Evolutionary conservation across 495 filamentous ascomycete species (phyloP).

Genomic region (Aspergillus biplanus): DNA sequence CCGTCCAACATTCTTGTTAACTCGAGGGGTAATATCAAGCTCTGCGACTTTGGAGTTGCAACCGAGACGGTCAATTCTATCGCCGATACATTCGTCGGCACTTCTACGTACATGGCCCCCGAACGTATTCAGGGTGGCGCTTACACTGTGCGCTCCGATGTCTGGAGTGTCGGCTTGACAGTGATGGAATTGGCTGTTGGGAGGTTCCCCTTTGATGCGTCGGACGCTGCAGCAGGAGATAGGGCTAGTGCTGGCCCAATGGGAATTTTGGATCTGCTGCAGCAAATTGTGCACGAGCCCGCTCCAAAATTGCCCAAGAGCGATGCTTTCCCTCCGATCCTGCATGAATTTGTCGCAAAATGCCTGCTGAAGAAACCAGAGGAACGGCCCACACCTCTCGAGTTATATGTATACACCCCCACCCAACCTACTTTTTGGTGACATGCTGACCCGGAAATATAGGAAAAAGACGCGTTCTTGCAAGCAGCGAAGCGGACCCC

Average conservation of each 20-base stretch:
- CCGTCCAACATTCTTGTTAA: constrained; percentile 97
- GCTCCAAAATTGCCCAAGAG: constrained; percentile 93
- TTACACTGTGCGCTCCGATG: constrained; percentile 97
- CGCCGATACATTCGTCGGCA: constrained; percentile 96
- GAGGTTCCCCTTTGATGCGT: constrained; percentile 88
- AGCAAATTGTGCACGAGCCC: constrained; percentile 97
- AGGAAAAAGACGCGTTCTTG: constrained; percentile 92
- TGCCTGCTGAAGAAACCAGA: constrained; percentile 89
- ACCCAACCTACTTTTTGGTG: constrained; percentile 10
- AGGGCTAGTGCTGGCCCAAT: constrained; percentile 75
- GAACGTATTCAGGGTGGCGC: constrained; percentile 95
- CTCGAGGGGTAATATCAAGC: constrained; percentile 90
- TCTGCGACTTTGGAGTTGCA: constrained; percentile 97
- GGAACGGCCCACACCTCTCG: constrained; percentile 85
- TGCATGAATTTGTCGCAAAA: constrained; percentile 96
- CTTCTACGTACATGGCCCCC: constrained; percentile 98
- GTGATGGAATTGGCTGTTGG: constrained; percentile 98
- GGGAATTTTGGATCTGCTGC: constrained; percentile 92
- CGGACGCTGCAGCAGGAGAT: constrained; percentile 71
- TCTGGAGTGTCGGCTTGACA: constrained; percentile 96
- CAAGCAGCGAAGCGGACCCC: constrained; percentile 93
- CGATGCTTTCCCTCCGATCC: constrained; percentile 90
- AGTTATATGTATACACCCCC: constrained; percentile 60
- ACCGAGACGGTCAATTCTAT: constrained; percentile 96
- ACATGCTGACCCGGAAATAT: constrained; percentile 22